A percentile compares a stretch with the other conserved stretches of the same genome.
Conservation (phyloP, 2,329 filamentous ascomycete species). For the Didymella pinodella region DNA sequence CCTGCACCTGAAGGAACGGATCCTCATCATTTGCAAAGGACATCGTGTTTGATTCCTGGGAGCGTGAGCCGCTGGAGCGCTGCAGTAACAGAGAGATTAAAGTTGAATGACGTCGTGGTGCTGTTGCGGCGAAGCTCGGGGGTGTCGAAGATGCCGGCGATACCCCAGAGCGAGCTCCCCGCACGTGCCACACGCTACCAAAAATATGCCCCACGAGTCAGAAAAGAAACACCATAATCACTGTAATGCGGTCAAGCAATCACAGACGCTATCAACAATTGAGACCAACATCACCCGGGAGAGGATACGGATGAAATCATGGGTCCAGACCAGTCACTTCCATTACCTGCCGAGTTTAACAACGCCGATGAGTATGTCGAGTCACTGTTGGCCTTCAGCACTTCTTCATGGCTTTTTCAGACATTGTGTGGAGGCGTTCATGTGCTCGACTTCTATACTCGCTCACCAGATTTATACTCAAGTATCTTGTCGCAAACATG, state of each 20-base stretch:
- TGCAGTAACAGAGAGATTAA: not conserved
- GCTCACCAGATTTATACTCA: conserved; percentile 82
- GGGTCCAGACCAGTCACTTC: conserved; percentile 65
- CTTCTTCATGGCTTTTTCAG: conserved; percentile 77
- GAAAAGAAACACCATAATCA: conserved; percentile 16
- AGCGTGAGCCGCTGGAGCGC: not conserved
- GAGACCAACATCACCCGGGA: not conserved
- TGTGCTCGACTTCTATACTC: conserved; percentile 94
- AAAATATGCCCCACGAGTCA: conserved; percentile 21
- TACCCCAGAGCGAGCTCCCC: conserved; percentile 7
- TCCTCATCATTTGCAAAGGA: conserved; percentile 53
- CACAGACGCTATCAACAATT: conserved; percentile 14
- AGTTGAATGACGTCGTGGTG: conserved; percentile 6
- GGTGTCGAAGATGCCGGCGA: conserved; percentile 8
- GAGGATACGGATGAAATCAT: conserved; percentile 45
- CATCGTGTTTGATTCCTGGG: conserved; percentile 39
- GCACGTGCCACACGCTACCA: conserved; percentile 22
- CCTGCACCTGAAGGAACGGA: conserved; percentile 61
- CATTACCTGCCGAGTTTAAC: conserved; percentile 73
- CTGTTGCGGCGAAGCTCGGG: conserved; percentile 23
- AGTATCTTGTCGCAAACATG: conserved; percentile 79
- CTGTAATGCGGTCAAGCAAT: conserved; percentile 21
- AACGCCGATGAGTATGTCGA: conserved; percentile 80
- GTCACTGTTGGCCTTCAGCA: conserved; percentile 77
- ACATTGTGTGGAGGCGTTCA: conserved; percentile 97